Conservation (phyloP, 164 flowering plant species). For the Nymphaea colorata region DNA sequence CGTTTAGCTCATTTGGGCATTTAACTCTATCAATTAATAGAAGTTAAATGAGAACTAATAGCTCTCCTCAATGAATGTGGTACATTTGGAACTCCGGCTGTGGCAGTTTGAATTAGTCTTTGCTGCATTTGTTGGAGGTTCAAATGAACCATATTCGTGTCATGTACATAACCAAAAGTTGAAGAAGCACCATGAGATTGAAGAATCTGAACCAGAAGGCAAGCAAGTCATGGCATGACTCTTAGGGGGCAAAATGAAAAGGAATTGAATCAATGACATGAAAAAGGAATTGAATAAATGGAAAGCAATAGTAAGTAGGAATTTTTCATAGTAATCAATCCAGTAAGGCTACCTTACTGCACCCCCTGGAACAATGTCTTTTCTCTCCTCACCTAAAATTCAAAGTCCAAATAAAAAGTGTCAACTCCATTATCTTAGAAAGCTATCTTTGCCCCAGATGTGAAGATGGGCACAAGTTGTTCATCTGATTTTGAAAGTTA, state of each 20-base stretch:
- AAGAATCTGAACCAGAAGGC: conserved; percentile 36
- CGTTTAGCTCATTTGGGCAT: too few species aligned
- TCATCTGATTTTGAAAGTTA: too few species aligned
- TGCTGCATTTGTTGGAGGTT: conserved; percentile 40
- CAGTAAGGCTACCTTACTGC: conserved; percentile 69
- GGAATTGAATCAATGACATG: too few species aligned
- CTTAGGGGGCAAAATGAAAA: too few species aligned
- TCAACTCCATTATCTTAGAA: too few species aligned
- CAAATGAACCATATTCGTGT: conserved; percentile 38
- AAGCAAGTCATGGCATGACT: too few species aligned
- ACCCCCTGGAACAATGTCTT: conserved; percentile 97
- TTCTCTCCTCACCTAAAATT: conserved; percentile 72
- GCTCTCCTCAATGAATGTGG: conserved; percentile 42
- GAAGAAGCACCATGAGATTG: conserved; percentile 49
- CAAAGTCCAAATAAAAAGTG: too few species aligned
- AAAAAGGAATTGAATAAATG: too few species aligned
- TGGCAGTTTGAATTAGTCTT: too few species aligned
- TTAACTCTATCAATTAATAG: conserved; percentile 32
- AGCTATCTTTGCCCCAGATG: too few species aligned
- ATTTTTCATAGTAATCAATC: not conserved
- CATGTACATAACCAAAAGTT: conserved; percentile 39
- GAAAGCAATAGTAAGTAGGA: not conserved
- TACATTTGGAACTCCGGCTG: too few species aligned
- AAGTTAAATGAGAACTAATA: conserved; percentile 35
- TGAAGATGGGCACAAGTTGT: too few species aligned